Evolutionary conservation across 2,329 filamentous ascomycete genomes (phyloP).

Genomic region (Pseudogymnoascus sp.): DNA sequence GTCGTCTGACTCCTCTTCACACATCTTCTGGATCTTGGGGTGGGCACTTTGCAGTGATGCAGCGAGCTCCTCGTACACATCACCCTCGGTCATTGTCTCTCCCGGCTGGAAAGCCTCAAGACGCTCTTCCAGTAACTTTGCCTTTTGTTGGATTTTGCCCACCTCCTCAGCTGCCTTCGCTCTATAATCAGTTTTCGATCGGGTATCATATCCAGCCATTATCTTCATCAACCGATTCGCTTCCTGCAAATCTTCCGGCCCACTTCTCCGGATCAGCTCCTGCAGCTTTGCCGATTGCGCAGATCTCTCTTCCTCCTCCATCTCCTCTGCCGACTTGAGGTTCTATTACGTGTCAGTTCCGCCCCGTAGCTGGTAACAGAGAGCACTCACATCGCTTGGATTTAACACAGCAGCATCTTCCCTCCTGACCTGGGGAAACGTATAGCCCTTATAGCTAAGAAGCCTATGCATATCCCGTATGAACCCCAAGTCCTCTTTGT

Average conservation of each 20-base stretch:
- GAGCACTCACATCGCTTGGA: slow-evolving; percentile 75
- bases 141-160: slow-evolving; percentile 90
- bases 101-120: slow-evolving; percentile 76
- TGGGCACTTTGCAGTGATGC: slow-evolving; percentile 86
- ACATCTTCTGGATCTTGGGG: slow-evolving; percentile 99
- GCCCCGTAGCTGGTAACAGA: not conserved
- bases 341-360: slow-evolving; percentile 51
- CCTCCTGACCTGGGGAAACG: slow-evolving; percentile 82
- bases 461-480: slow-evolving; percentile 96
- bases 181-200: slow-evolving; percentile 93
- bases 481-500: slow-evolving; percentile 94
- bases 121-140: slow-evolving; percentile 84
- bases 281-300: slow-evolving; percentile 98
- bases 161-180: slow-evolving; percentile 97
- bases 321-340: slow-evolving; percentile 91
- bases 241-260: slow-evolving; percentile 89
- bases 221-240: slow-evolving; percentile 98
- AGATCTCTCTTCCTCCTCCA: slow-evolving; percentile 93
- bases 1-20: slow-evolving; percentile 96
- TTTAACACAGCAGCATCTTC: slow-evolving; percentile 97
- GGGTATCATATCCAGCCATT: slow-evolving; percentile 95
- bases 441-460: slow-evolving; percentile 93
- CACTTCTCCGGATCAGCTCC: slow-evolving; percentile 86
- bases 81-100: slow-evolving; percentile 64
- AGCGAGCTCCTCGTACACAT: slow-evolving; percentile 76